These are phyloP conservation scores for Elsinoe batatas DNA, from an alignment of 2,329 filamentous ascomycete species.

Conservation along the genomic window DNA sequence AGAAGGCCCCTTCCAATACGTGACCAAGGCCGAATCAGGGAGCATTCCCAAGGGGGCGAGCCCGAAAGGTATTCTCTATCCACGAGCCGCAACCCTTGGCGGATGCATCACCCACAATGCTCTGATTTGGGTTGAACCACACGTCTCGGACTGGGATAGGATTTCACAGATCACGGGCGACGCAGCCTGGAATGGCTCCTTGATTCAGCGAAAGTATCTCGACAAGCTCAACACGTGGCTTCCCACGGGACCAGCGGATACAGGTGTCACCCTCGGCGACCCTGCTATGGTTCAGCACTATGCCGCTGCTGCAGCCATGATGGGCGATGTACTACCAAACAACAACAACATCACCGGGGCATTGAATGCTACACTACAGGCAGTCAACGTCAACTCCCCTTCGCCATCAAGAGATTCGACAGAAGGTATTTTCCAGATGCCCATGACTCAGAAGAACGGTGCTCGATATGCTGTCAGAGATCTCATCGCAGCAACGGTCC, in stretches of 20 bases:
- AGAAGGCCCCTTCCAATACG: slow-evolving; percentile 40
- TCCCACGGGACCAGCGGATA: slow-evolving; percentile 18
- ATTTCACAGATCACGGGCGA: slow-evolving; percentile 52
- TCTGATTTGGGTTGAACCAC: slow-evolving; percentile 48
- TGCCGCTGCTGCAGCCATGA: slow-evolving; percentile 15
- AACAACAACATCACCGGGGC: slow-evolving; percentile 33
- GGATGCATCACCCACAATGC: slow-evolving; percentile 55
- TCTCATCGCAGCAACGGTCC: slow-evolving; percentile 42
- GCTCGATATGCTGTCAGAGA: slow-evolving; percentile 47
- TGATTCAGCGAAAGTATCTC: slow-evolving; percentile 48
- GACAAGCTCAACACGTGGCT: slow-evolving; percentile 34
- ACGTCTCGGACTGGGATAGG: slow-evolving; percentile 50
- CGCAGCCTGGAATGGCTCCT: slow-evolving; percentile 42
- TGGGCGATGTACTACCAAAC: slow-evolving; percentile 26
- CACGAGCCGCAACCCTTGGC: slow-evolving; percentile 47
- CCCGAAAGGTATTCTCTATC: slow-evolving; percentile 48
- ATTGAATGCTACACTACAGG: slow-evolving; percentile 34
- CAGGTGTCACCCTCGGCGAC: slow-evolving; percentile 18
- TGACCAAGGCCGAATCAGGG: slow-evolving; percentile 40
- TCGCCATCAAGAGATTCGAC: slow-evolving; percentile 36
- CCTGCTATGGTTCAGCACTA: slow-evolving; percentile 17
- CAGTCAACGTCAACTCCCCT: slow-evolving; percentile 34
- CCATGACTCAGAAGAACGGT: slow-evolving; percentile 40
- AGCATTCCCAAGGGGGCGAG: slow-evolving; percentile 42
- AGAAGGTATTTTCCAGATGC: slow-evolving; percentile 48